Conservation (phyloP, 2,329 filamentous ascomycete genomes). For the Aureobasidium lini region DNA sequence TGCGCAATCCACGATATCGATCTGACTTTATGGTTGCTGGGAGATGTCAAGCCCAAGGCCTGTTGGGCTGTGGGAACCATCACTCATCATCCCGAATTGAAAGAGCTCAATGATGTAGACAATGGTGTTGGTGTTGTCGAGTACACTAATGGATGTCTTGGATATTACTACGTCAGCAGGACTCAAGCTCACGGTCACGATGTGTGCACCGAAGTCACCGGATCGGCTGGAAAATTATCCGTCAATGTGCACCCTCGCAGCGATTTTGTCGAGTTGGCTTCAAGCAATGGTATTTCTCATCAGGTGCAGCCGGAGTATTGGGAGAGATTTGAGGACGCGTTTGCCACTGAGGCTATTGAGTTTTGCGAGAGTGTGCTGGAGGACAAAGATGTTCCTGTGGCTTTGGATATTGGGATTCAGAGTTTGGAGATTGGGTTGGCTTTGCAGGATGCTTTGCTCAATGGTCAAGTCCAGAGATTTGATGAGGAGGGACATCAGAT, state of each 20-base stretch:
- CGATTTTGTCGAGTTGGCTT: constrained; percentile 50
- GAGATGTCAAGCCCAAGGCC: constrained; percentile 43
- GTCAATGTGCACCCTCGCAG: constrained; percentile 52
- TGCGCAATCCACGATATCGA: constrained; percentile 35
- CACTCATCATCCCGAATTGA: constrained; percentile 51
- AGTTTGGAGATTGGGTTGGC: constrained; percentile 53
- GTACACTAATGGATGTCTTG: constrained; percentile 56
- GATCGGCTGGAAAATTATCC: constrained; percentile 55
- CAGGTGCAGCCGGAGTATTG: constrained; percentile 58
- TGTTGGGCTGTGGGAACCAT: constrained; percentile 51
- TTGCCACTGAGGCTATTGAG: constrained; percentile 55
- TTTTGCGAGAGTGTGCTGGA: constrained; percentile 56
- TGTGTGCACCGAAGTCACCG: constrained; percentile 60
- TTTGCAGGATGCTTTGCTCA: constrained; percentile 34
- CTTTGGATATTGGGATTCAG: constrained; percentile 50
- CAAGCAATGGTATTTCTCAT: constrained; percentile 46
- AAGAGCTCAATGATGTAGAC: constrained; percentile 52
- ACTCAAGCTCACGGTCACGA: constrained; percentile 64
- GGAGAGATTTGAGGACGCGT: constrained; percentile 55
- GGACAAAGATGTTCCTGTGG: constrained; percentile 47
- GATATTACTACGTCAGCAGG: constrained; percentile 56
- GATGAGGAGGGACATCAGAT: neutral
- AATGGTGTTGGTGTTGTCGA: constrained; percentile 59
- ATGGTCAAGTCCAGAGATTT: neutral
- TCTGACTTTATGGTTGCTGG: constrained; percentile 31